These are phyloP conservation scores for Zygoascus biomembranicola DNA, from an alignment of 805 yeast genomes.

Conservation along the genomic window DNA sequence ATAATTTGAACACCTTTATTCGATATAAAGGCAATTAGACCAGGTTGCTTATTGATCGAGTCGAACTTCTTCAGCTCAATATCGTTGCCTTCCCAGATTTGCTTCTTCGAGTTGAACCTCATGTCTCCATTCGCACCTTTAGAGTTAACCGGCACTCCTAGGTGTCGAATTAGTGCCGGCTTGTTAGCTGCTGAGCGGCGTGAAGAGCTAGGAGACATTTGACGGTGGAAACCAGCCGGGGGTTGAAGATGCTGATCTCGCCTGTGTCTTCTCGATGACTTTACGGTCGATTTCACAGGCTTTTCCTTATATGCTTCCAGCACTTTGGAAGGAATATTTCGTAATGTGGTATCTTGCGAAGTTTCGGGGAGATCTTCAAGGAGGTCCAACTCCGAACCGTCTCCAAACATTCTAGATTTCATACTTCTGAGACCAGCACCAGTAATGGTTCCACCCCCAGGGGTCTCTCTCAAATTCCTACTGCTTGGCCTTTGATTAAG, in stretches of 20 bases:
- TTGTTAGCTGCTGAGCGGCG: conserved; percentile 1
- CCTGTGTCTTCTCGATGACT: neutral
- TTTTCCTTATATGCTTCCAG: conserved; percentile 13
- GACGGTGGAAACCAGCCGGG: neutral
- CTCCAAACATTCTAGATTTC: conserved; percentile 12
- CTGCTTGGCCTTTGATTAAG: conserved; percentile 2
- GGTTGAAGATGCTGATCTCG: neutral
- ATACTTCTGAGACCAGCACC: conserved; percentile 1
- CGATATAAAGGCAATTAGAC: conserved; percentile 29
- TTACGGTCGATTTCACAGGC: conserved; percentile 5
- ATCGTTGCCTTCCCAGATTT: conserved; percentile 62
- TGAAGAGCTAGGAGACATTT: conserved; percentile 1
- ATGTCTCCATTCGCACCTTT: conserved; percentile 32
- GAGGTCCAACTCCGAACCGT: conserved; percentile 23
- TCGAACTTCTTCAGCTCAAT: conserved; percentile 48
- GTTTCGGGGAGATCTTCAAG: conserved; percentile 19
- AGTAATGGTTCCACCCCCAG: neutral
- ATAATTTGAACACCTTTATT: conserved; percentile 36
- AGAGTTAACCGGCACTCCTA: conserved; percentile 14
- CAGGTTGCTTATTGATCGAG: conserved; percentile 22
- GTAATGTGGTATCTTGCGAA: neutral
- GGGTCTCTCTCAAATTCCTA: conserved; percentile 4
- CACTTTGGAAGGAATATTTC: conserved; percentile 2
- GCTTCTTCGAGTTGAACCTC: conserved; percentile 44
- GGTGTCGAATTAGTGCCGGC: conserved; percentile 15